phyloP scores from a whole-genome alignment of 129 eudicot genomes.

The Silybum marianum region DNA sequence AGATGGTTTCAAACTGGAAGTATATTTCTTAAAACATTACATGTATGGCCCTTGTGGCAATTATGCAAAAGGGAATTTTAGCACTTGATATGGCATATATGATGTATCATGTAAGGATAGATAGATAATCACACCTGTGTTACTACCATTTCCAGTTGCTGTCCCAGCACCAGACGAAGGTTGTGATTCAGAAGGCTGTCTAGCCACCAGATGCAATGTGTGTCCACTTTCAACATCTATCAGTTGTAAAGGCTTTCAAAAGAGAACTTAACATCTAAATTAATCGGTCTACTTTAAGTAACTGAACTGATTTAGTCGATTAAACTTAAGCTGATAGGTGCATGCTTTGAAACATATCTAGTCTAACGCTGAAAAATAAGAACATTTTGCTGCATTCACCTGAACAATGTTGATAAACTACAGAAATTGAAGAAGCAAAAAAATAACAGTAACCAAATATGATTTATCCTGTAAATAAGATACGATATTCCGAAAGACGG shows the following conservation, averaged over 20 bases:
- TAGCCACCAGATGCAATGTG: conserved; percentile 83
- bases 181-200: conserved; percentile 81
- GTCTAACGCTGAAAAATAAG: neutral
- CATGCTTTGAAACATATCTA: conserved; percentile 1
- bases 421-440: neutral
- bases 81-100: neutral
- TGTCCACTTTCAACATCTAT: conserved; percentile 87
- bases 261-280: neutral
- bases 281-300: neutral
- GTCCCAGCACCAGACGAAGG: conserved; percentile 55
- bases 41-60: neutral
- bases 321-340: conserved; percentile 1
- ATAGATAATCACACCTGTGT: conserved; percentile 39
- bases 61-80: neutral
- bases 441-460: neutral
- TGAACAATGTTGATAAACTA: neutral
- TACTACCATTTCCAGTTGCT: conserved; percentile 41
- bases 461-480: conserved; percentile 40
- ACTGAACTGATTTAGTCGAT: neutral
- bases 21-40: neutral
- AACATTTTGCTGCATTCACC: neutral
- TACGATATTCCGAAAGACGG: conserved; percentile 89
- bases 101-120: neutral
- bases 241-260: conserved; percentile 39
- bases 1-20: neutral